Evolutionary conservation across 257 asterid genomes (phyloP).

Genomic region (Nicotiana noctiflora): DNA sequence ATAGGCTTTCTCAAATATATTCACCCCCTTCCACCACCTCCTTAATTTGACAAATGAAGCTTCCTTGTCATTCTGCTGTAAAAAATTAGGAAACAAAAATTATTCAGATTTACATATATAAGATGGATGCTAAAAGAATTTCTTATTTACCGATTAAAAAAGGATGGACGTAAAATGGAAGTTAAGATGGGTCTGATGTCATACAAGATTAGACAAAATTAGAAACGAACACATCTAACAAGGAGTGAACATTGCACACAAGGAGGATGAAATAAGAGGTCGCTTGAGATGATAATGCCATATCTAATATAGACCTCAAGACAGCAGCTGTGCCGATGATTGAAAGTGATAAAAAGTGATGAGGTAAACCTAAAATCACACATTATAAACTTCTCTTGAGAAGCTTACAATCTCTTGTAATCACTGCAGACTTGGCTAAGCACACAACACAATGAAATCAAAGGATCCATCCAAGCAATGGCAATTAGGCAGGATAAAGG

Average conservation of each 20-base stretch:
- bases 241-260: not conserved
- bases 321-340: not conserved
- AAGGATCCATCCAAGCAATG: not conserved
- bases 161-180: not conserved
- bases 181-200: not conserved
- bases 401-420: not conserved
- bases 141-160: too few relatives aligned
- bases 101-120: not conserved
- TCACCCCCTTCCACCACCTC: conserved; percentile 98
- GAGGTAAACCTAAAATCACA: not conserved
- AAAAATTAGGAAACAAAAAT: not conserved
- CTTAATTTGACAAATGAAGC: conserved; percentile 68
- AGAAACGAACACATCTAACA: not conserved
- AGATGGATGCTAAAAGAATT: not conserved
- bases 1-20: conserved; percentile 85
- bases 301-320: not conserved
- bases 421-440: not conserved
- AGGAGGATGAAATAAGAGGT: not conserved
- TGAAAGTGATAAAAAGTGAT: not conserved
- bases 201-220: not conserved
- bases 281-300: not conserved
- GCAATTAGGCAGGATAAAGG: not conserved
- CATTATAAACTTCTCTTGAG: not conserved
- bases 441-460: not conserved
- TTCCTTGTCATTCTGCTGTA: conserved; percentile 48